phyloP scores from a whole-genome alignment of 1,284 basidiomycete species.

The Rhodotorula mucilaginosa region DNA sequence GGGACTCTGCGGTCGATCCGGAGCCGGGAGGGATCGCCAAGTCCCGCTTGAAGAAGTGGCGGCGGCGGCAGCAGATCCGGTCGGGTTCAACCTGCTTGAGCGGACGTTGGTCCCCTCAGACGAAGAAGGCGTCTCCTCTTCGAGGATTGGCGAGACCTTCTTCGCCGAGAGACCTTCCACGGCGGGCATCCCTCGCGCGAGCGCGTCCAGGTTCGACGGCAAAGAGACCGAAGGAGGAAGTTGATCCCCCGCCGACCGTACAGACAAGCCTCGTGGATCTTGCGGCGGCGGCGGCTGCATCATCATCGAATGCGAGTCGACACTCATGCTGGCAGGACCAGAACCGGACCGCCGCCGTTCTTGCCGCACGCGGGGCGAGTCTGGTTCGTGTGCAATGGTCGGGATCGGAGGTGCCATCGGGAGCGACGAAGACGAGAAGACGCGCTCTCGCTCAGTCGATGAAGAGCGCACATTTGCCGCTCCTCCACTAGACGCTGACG shows the following conservation, averaged over 20 bases:
- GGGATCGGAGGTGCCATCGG: slow-evolving; percentile 1
- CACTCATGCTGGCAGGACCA: slow-evolving; percentile 7
- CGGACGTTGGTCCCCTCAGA: not conserved
- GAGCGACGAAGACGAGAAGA: not conserved
- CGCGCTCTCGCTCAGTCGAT: not conserved
- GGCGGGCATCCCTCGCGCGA: slow-evolving; percentile 16
- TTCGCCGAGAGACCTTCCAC: not conserved
- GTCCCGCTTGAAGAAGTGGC: not conserved
- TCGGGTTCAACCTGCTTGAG: not conserved
- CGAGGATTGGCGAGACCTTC: not conserved
- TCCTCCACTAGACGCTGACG: not conserved
- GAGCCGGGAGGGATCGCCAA: not conserved
- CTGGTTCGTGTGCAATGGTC: slow-evolving; percentile 11
- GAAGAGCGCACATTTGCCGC: not conserved
- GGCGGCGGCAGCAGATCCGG: not conserved
- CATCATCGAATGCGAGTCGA: not conserved
- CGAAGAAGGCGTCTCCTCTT: not conserved
- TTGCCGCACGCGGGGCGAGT: slow-evolving; percentile 46
- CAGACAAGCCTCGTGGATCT: slow-evolving; percentile 2
- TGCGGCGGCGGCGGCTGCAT: not conserved
- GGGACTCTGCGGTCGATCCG: slow-evolving; percentile 21
- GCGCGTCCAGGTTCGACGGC: slow-evolving; percentile 34
- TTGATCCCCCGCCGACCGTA: slow-evolving; percentile 14
- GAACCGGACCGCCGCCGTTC: slow-evolving; percentile 54
- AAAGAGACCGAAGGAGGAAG: slow-evolving; percentile 38